Evolutionary conservation across 345 rosid species (phyloP), one percentile per base, ranked within the genome.

Genomic region (Eucalyptus camaldulensis): DNA sequence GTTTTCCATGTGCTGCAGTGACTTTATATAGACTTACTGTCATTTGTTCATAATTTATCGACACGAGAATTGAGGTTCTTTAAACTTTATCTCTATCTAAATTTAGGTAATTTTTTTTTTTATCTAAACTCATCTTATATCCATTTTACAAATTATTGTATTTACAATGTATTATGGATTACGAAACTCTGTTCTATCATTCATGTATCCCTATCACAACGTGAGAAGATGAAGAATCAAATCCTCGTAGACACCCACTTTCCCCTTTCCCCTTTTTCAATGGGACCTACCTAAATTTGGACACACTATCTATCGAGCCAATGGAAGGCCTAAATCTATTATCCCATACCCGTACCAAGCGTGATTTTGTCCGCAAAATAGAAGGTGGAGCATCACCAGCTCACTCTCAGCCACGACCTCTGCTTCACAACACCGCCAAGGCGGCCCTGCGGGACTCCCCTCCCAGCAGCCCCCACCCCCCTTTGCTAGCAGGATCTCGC

Each of bases 141-240:
- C 29, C 25, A 56, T 56, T 56, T 56, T 56, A 24, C 29, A 53
- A 53, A 53, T 53, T 2, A 21, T 0, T 56, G 6, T 10, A 29
- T 56, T 1, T 56, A 24, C 62, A 1, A 56, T 24, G 13, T 56
- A 4, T 56, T 56, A 2, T 24, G 24, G 27, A 56, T 56, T 24
- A 25, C 62, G 0, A 56, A 56, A 56, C 3, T 56, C 29, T 9
- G 3, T 0, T 5, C 1, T 5, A 4, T 56, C 3, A 24, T 10
- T 56, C 13, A 56, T 56, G 29, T 56, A 25, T 25, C 29, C 3
- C 6, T 25, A 56, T 1, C 62, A 4, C 6, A 10, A 13, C 6
- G 29, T 1, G 1, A 24, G 6, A 56, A 56, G 13, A 22, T 54
- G 4, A 12, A 22, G 27, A 22, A 54, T 21, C 5, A 22, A 54